Conservation (phyloP, 208 protist species). For the Crithidia acanthocephali region DNA sequence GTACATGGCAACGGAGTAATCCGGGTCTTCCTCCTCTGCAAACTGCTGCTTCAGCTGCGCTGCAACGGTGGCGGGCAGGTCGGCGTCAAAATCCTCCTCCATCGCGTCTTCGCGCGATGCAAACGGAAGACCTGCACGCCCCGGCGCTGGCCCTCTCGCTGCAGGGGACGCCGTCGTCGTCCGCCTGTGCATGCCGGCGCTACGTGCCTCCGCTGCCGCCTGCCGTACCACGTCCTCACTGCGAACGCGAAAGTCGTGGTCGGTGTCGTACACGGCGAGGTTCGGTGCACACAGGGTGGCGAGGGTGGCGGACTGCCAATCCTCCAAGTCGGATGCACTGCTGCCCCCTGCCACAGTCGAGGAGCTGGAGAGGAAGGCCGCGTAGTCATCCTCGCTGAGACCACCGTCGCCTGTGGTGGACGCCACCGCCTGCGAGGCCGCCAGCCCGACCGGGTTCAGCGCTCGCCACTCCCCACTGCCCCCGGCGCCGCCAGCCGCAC, state of each 20-base stretch:
- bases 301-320: conserved; percentile 40
- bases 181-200: too few species aligned
- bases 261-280: conserved; percentile 72
- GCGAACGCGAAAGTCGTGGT: conserved; percentile 69
- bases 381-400: conserved; percentile 29
- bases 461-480: conserved; percentile 21
- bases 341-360: not conserved
- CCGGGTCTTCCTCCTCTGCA: conserved; percentile 41
- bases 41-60: conserved; percentile 32
- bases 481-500: not conserved
- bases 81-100: not conserved
- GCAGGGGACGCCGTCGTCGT: too few species aligned
- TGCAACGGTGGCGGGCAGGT: conserved; percentile 11
- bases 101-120: not conserved
- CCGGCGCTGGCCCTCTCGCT: too few species aligned
- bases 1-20: conserved; percentile 37
- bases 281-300: conserved; percentile 58
- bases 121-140: not conserved
- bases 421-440: conserved; percentile 25
- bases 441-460: conserved; percentile 36
- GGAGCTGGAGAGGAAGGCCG: conserved; percentile 24
- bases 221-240: conserved; percentile 56
- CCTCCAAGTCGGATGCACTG: conserved; percentile 1
- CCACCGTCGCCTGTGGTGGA: not conserved
- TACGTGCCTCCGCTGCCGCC: conserved; percentile 22